Percentiles rank a stretch among this genome's conserved stretches.
phyloP scores from a whole-genome alignment of 2,329 filamentous ascomycete genomes.

The Colletotrichum agaves region DNA sequence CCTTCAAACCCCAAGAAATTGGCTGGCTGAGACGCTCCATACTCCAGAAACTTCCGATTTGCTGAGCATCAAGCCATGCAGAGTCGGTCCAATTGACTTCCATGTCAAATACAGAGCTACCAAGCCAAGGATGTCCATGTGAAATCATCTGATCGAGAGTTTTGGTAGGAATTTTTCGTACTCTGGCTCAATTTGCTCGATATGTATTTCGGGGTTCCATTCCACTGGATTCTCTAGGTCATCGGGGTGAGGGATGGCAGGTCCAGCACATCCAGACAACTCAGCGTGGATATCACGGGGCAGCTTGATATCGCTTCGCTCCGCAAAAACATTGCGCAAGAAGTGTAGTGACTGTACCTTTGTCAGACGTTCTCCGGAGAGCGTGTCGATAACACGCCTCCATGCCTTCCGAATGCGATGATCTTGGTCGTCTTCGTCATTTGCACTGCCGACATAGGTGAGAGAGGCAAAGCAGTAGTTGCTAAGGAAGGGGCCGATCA shows the following conservation, averaged over 20 bases:
- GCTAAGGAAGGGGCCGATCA: slow-evolving; percentile 9
- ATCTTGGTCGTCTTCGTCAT: neutral
- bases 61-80: neutral
- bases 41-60: neutral
- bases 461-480: slow-evolving; percentile 8
- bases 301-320: neutral
- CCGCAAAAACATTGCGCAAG: neutral
- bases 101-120: neutral
- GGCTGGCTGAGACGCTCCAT: slow-evolving; percentile 17
- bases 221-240: neutral
- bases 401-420: slow-evolving; percentile 10
- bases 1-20: slow-evolving; percentile 13
- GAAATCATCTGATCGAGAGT: neutral
- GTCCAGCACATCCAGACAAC: neutral
- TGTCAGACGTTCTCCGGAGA: neutral
- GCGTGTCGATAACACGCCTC: slow-evolving; percentile 2
- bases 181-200: neutral
- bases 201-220: neutral
- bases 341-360: slow-evolving; percentile 29
- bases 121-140: neutral
- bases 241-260: neutral
- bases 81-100: neutral
- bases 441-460: neutral
- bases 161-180: neutral
- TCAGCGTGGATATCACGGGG: neutral